phyloP scores from a whole-genome alignment of 441 rosid genomes.

The Syzygium syzygioides region DNA sequence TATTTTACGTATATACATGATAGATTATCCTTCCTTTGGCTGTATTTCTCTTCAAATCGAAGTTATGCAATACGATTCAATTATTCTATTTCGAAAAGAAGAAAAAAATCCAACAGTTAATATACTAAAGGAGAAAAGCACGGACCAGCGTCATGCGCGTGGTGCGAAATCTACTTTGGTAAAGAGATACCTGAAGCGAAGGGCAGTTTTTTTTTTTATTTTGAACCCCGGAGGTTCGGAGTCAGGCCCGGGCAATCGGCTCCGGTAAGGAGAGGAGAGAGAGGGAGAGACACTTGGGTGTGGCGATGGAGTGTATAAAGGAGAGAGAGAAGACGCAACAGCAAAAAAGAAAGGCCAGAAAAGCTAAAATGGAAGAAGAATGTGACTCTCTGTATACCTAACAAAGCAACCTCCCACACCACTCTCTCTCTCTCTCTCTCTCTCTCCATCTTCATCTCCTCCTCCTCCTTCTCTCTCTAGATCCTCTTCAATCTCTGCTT shows the following conservation, averaged over 20 bases:
- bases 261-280: not conserved
- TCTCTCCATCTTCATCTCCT: not conserved
- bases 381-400: conserved; percentile 20
- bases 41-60: no score
- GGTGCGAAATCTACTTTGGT: not conserved
- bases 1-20: no score
- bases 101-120: no score
- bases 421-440: not conserved
- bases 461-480: not conserved
- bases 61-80: no score
- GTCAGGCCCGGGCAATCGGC: not conserved
- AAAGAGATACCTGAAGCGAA: not conserved
- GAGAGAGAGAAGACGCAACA: not conserved
- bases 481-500: conserved; percentile 15
- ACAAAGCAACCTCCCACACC: conserved; percentile 4
- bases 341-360: conserved; percentile 2
- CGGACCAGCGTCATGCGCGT: not conserved
- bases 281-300: not conserved
- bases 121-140: no score
- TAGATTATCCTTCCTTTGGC: no score
- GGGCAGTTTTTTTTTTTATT: not conserved
- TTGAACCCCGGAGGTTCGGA: conserved; percentile 15
- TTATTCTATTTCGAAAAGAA: not conserved
- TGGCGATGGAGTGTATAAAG: conserved; percentile 27
- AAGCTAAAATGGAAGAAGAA: conserved; percentile 22